phyloP scores from a whole-genome alignment of 768 basidiomycete species.

The Tricholoma flavovirens region DNA sequence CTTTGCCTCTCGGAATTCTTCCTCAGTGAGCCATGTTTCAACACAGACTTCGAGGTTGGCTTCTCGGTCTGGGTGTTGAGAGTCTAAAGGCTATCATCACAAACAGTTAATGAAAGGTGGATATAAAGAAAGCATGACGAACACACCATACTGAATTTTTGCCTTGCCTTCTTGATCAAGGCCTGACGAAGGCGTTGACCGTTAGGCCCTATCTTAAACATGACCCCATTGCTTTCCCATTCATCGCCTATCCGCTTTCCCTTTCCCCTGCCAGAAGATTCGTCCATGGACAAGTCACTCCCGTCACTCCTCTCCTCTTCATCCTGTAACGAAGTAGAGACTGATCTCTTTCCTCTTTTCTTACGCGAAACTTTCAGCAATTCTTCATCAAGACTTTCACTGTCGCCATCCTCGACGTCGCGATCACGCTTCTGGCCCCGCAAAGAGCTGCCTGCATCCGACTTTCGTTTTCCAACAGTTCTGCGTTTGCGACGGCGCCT shows the following conservation, averaged over 20 bases:
- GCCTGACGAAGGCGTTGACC: slow-evolving; percentile 66
- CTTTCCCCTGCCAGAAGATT: slow-evolving; percentile 49
- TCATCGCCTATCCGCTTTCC: slow-evolving; percentile 64
- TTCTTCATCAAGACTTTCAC: slow-evolving; percentile 30
- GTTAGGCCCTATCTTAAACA: slow-evolving; percentile 66
- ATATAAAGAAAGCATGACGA: not conserved
- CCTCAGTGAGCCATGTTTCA: slow-evolving; percentile 77
- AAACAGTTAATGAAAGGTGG: slow-evolving; percentile 2
- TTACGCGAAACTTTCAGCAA: slow-evolving; percentile 32
- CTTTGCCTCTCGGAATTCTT: slow-evolving; percentile 63
- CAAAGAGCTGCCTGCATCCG: slow-evolving; percentile 29
- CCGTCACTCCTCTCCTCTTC: slow-evolving; percentile 23
- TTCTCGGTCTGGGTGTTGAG: slow-evolving; percentile 68
- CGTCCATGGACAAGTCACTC: slow-evolving; percentile 45
- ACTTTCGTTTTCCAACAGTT: slow-evolving; percentile 47
- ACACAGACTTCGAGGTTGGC: slow-evolving; percentile 66
- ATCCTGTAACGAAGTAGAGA: slow-evolving; percentile 24
- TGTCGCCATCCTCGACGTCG: slow-evolving; percentile 42
- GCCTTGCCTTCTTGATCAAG: slow-evolving; percentile 65
- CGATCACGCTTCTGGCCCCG: slow-evolving; percentile 68
- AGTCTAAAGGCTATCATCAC: slow-evolving; percentile 59
- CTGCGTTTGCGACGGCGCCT: slow-evolving; percentile 54
- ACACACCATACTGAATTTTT: slow-evolving; percentile 69
- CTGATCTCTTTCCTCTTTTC: slow-evolving; percentile 47
- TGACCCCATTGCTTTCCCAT: slow-evolving; percentile 68